Conservation (phyloP, 2,329 filamentous ascomycete genomes). For the Cladosporium sphaerospermum region DNA sequence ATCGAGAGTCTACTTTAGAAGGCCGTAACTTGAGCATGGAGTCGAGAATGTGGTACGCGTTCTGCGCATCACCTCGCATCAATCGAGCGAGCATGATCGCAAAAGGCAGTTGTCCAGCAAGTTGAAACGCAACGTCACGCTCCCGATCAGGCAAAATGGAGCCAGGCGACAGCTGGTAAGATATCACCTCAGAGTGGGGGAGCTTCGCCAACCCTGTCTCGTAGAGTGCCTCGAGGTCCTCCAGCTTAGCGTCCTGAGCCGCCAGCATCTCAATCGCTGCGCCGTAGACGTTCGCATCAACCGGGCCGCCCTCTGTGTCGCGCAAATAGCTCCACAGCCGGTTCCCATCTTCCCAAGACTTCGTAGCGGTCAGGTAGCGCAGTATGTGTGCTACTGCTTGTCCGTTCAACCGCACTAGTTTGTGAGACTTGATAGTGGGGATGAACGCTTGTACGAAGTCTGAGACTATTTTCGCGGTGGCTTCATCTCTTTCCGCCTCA, state of each 20-base stretch:
- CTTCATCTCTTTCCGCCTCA: background rate
- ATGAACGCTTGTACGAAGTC: no score
- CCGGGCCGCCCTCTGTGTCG: slow-evolving; percentile 33
- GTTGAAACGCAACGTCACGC: slow-evolving; percentile 37
- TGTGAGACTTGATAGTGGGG: no score
- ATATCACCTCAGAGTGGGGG: slow-evolving; percentile 35
- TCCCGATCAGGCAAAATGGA: slow-evolving; percentile 41
- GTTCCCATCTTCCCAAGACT: slow-evolving; percentile 29
- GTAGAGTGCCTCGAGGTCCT: slow-evolving; percentile 42
- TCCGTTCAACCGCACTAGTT: no score
- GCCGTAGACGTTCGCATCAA: slow-evolving; percentile 41
- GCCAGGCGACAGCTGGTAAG: slow-evolving; percentile 42
- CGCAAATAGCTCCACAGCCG: slow-evolving; percentile 46
- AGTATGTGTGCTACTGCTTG: background rate
- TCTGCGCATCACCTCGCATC: slow-evolving; percentile 39
- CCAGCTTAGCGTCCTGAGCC: slow-evolving; percentile 33
- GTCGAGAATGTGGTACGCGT: slow-evolving; percentile 47
- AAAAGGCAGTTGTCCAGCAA: slow-evolving; percentile 36
- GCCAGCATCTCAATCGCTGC: slow-evolving; percentile 45
- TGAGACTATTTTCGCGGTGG: no score
- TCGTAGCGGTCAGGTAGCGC: background rate
- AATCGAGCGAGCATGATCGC: slow-evolving; percentile 45
- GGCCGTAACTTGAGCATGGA: slow-evolving; percentile 43
- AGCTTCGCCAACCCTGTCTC: slow-evolving; percentile 40
- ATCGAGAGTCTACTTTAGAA: slow-evolving; percentile 3